Percentiles rank a stretch among this genome's conserved stretches.
These are phyloP conservation scores for Pythium angustatum DNA, from an alignment of 352 stramenopile genomes.

Conservation along the genomic window DNA sequence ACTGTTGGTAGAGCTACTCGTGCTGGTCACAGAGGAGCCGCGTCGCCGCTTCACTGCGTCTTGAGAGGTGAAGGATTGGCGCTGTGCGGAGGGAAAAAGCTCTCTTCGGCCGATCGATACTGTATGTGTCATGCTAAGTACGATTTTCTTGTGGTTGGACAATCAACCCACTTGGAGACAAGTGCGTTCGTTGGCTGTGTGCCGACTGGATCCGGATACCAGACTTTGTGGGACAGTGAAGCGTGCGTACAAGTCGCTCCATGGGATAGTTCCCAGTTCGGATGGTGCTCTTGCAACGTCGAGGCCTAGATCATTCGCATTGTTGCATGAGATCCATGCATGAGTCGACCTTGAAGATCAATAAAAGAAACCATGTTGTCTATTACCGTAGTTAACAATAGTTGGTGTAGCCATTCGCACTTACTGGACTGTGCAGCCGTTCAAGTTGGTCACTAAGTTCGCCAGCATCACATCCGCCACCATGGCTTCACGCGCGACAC, in stretches of 20 bases:
- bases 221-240: no score
- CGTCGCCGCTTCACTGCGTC: conserved; percentile 29
- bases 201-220: no score
- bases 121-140: conserved; percentile 14
- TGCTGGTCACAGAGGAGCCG: conserved; percentile 12
- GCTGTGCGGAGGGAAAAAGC: conserved; percentile 1
- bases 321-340: no score
- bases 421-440: not conserved
- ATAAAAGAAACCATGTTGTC: not conserved
- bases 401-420: conserved; percentile 16
- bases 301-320: no score
- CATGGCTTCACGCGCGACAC: conserved; percentile 22
- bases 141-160: conserved; percentile 31
- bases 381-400: not conserved
- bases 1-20: no score
- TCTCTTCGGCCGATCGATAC: conserved; percentile 7
- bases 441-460: conserved; percentile 8
- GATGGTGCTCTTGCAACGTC: no score
- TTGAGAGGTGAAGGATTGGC: conserved; percentile 16
- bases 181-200: no score
- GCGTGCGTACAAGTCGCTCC: no score
- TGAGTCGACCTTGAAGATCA: conserved; percentile 23
- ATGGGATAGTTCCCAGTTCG: no score
- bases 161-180: conserved; percentile 11
- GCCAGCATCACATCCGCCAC: not conserved